These are phyloP conservation scores for Coemansia sp. DNA, from an alignment of 192 early-diverging fungal species.

Conservation along the genomic window DNA sequence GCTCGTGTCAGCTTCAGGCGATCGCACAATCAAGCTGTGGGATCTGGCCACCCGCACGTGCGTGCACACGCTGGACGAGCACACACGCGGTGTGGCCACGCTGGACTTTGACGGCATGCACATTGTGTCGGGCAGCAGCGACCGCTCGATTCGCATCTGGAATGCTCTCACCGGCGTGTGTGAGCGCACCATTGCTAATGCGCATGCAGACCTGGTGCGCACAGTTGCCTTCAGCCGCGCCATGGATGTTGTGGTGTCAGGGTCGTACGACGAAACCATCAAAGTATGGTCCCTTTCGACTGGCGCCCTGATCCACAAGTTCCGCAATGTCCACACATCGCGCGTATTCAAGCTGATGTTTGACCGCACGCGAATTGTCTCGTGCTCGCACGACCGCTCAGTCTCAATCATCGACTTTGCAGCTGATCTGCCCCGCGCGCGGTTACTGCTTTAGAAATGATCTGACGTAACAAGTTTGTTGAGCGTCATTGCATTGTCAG, in stretches of 20 bases:
- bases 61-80: conserved; percentile 67
- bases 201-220: conserved; percentile 41
- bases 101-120: conserved; percentile 83
- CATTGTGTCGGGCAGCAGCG: conserved; percentile 84
- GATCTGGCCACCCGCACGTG: conserved; percentile 68
- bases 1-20: conserved; percentile 73
- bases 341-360: conserved; percentile 82
- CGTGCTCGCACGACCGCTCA: conserved; percentile 71
- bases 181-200: conserved; percentile 52
- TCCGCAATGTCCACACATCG: conserved; percentile 62
- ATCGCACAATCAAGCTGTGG: conserved; percentile 87
- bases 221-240: conserved; percentile 35
- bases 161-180: conserved; percentile 59
- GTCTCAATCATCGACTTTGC: conserved; percentile 48
- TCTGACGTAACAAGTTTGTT: no score
- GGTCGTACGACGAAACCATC: conserved; percentile 83
- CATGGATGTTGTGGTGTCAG: conserved; percentile 71
- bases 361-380: conserved; percentile 78
- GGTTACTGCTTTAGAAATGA: conserved; percentile 15
- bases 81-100: conserved; percentile 83
- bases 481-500: no score
- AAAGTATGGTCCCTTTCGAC: conserved; percentile 83
- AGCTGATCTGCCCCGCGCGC: conserved; percentile 27
- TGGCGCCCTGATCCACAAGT: conserved; percentile 59
- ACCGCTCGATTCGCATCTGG: conserved; percentile 80